Base-by-base conservation (phyloP, 2,329 filamentous ascomycete genomes). In the Nemania sp. region DNA sequence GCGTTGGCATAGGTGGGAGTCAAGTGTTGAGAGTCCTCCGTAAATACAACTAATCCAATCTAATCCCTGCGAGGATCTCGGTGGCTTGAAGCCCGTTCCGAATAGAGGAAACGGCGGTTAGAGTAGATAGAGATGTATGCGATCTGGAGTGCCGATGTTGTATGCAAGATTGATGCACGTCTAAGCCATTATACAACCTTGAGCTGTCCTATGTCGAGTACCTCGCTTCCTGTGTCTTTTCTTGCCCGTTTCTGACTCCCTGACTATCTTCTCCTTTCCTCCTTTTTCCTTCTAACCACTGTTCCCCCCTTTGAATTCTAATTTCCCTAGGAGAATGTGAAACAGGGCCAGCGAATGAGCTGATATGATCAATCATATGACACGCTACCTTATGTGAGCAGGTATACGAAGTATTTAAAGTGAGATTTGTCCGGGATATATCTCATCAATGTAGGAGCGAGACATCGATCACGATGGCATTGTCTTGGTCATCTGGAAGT, bases 131-230 rank as follows among this genome's bases (percentile, higher is more conserved):
- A 25, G 29, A 43, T 25, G 20, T 39, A 6, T 10, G 11, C 15
- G 11, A 39, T 39, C 35, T n/a, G 35, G 35, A n/a, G 11, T 39
- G 35, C 35, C 35, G 17, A 45, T 46, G 39, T 57, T 13, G 50
- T 51, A 65, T 65, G 63, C 62, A 65, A 63, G 62, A 62, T 62
- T n/a, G 60, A 54, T 57, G 62, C 56, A 60, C 40, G 55, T 52
- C 57, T 37, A 47, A 54, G 53, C 57, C 59, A 59, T 58, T 56
- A 55, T 59, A 29, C 25, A 29, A 3, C 3, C 25, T 7, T 29
- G 25, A 29, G 25, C 25, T 7, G 25, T 29, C 25, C 3, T 29
- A 29, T 29, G 25, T 29, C 25, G 25, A 29, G 7, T 29, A 29
- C 20, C 10, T n/a, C n/a, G n/a, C n/a, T n/a, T n/a, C n/a, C n/a